Evolutionary conservation across 108 stramenopile genomes (phyloP), one percentile per base, ranked within the genome.

Genomic region (Skeletonema marinoi): DNA sequence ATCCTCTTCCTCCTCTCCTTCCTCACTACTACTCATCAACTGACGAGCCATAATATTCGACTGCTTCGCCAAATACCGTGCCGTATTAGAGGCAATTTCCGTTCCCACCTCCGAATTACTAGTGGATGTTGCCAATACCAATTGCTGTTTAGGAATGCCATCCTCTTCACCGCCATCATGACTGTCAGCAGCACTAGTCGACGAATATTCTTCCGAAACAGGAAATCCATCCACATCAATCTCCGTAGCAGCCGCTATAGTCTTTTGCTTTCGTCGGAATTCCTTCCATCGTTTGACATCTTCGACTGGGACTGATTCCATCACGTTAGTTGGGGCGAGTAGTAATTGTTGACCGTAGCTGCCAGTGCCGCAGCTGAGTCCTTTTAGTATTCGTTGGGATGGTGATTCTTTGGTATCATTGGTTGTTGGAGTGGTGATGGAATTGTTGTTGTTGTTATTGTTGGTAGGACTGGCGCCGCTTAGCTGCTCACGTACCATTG

Each of bases 231-330:
- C 50, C 1, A 17, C 12, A 51, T 51, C 50, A 51, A 51, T 51
- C 50, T 51, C 50, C 3, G 50, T 51, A 1, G 19, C 17, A 12
- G 46, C n/a, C 2, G 14, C n/a, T 19, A 7, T 51, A 51, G 17
- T 51, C n/a, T 66, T 66, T 66, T 78, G 78, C 21, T 44, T 42
- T 11, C 78, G 70, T 35, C 78, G 71, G 50, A 71, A 78, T 66
- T 78, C 78, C 30, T 71, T 78, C 78, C 78, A 78, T 46, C 78
- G 16, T 54, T 72, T 41, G 6, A 78, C 78, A 66, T 78, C 78
- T 42, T 78, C 78, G n/a, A 59, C 58, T 32, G 78, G 70, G 25
- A 60, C 36, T 3, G 62, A 21, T 9, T 36, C 62, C 19, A 63
- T 63, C 14, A 19, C 3, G 17, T n/a, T 51, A 5, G n/a, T n/a